Percentiles rank a stretch among this genome's conserved stretches.
phyloP scores from a whole-genome alignment of 2,329 filamentous ascomycete genomes.

The Trichophyton mentagrophytes region DNA sequence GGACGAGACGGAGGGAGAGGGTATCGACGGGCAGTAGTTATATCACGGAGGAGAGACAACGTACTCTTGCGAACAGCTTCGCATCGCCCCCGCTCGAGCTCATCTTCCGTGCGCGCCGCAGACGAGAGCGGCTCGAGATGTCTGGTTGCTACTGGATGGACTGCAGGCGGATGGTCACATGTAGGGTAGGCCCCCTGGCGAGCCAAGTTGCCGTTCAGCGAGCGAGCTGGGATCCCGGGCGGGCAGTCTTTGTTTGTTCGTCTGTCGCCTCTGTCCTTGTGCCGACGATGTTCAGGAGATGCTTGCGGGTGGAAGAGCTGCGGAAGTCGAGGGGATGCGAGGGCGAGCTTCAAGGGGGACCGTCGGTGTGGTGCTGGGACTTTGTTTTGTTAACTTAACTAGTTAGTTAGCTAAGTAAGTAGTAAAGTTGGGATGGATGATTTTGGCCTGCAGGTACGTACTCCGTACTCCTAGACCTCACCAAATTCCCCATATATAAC shows the following conservation, averaged over 20 bases:
- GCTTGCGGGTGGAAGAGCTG: not conserved
- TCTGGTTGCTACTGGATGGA: constrained; percentile 2
- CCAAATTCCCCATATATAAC: too few relatives aligned
- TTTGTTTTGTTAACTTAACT: not conserved
- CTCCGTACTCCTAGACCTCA: not conserved
- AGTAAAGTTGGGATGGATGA: not conserved
- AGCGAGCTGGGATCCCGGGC: not conserved
- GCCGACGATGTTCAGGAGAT: not conserved
- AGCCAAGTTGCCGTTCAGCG: not conserved
- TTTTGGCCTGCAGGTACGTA: not conserved
- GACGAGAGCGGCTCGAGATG: constrained; percentile 1
- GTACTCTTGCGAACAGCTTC: constrained; percentile 96
- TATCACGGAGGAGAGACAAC: constrained; percentile 18
- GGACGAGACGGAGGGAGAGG: not conserved
- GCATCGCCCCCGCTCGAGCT: constrained; percentile 75
- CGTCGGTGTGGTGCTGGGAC: not conserved
- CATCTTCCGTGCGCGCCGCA: constrained; percentile 33
- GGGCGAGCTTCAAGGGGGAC: not conserved
- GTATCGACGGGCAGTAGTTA: not conserved
- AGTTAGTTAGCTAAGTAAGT: too few relatives aligned
- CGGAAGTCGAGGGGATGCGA: not conserved
- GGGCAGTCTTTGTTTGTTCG: not conserved
- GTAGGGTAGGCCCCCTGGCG: constrained; percentile 1
- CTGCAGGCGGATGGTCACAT: constrained; percentile 2
- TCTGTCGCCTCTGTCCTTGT: not conserved